Base-by-base conservation (phyloP, 352 stramenopile genomes). In the Phytophthora litchii region DNA sequence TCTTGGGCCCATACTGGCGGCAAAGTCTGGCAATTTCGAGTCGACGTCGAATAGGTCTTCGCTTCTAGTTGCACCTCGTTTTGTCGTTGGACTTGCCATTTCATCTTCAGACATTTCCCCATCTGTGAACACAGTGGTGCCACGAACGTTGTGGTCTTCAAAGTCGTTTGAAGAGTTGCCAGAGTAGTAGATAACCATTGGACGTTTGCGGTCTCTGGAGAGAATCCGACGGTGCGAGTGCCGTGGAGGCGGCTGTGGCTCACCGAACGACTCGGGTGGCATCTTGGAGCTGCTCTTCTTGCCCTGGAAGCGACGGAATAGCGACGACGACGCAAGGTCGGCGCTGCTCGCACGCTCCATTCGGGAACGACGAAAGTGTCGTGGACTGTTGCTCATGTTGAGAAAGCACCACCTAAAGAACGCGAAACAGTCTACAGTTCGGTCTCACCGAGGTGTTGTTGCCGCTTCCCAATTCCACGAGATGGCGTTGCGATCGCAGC, bases 161-260 rank as follows among this genome's bases (percentile, higher is more conserved):
- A 49, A 21, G 3, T 60, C 38, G 35, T 11, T 32, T 2, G 25
- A 11, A 14, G 20, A 32, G 13, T 21, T 53, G 36, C 23, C 43
- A 12, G 66, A 60, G 47, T 82, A 85, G 48, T 60, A 72, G 21
- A 85, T 64, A 4, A 80, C 53, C 40, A 70, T 64, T 3, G 75
- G 60, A 5, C 72, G 67, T 38, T 60, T 64, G 7, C 67, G 65
- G 50, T 67, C 66, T 11, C 64, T 37, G 12, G 58, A 66, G 11
- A 73, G 19, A 13, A 63, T 60, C 14, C 50, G 50, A 17, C 55
- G 44, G 29, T 67, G 54, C 14, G 51, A 64, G 27, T 61, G 54
- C 11, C 69, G 64, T 37, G 66, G 67, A 14, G 52, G 62, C n/a
- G 67, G 62, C 43, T 64, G 56, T 27, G 61, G 67, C 1, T 58